A percentile compares a stretch with the other conserved stretches of the same genome.
Evolutionary conservation across 768 basidiomycete species (phyloP).

Genomic region (Lepiota venenata): DNA sequence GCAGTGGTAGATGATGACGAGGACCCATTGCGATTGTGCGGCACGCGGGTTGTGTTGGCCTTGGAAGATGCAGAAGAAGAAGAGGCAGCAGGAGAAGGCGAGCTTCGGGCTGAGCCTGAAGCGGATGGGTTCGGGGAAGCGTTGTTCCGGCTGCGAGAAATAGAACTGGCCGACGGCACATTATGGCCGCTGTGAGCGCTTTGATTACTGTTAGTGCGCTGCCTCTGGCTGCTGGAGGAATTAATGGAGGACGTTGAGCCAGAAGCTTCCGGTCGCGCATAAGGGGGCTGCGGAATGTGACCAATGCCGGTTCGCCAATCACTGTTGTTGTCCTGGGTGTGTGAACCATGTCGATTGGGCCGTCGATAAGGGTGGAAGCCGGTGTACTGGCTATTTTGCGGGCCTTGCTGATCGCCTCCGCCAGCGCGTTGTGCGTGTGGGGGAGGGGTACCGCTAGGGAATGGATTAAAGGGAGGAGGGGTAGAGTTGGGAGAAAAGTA

Average conservation of each 20-base stretch:
- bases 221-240: slow-evolving; percentile 58
- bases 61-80: slow-evolving; percentile 20
- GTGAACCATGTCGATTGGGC: slow-evolving; percentile 42
- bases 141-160: slow-evolving; percentile 33
- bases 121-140: slow-evolving; percentile 25
- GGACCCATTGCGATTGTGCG: slow-evolving; percentile 40
- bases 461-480: slow-evolving; percentile 50
- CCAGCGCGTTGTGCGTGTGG: slow-evolving; percentile 48
- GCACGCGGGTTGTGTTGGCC: slow-evolving; percentile 30
- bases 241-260: slow-evolving; percentile 77
- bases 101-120: slow-evolving; percentile 23
- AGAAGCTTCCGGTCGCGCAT: slow-evolving; percentile 76
- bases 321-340: slow-evolving; percentile 21
- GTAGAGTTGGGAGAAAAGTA: slow-evolving; percentile 59
- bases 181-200: slow-evolving; percentile 47
- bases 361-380: slow-evolving; percentile 85
- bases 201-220: slow-evolving; percentile 70
- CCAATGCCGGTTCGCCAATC: slow-evolving; percentile 47
- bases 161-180: slow-evolving; percentile 29
- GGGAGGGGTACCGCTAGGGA: slow-evolving; percentile 70
- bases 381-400: slow-evolving; percentile 37
- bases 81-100: slow-evolving; percentile 24
- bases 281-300: slow-evolving; percentile 66
- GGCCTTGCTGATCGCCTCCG: slow-evolving; percentile 35
- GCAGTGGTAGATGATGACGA: slow-evolving; percentile 46